phyloP scores from a whole-genome alignment of 2,329 filamentous ascomycete genomes.

The Rhinocladiella mackenziei region DNA sequence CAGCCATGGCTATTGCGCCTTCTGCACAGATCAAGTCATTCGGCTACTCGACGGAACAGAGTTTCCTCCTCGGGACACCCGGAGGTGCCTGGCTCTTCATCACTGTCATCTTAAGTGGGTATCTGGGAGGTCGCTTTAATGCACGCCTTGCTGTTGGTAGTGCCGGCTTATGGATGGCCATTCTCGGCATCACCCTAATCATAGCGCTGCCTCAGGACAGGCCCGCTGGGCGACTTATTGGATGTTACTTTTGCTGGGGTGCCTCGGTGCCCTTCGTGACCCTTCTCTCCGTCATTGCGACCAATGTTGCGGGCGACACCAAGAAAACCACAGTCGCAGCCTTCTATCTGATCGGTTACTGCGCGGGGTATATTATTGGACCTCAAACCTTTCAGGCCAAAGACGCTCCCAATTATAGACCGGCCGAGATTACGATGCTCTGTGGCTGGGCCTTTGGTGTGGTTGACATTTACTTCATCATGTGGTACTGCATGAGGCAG shows the following conservation, averaged over 20 bases:
- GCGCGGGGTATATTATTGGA: conserved; percentile 50
- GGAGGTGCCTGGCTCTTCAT: not conserved
- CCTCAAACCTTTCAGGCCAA: conserved; percentile 53
- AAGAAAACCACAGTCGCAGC: conserved; percentile 54
- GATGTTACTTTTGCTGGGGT: not conserved
- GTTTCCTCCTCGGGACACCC: not conserved
- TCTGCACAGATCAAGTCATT: not conserved
- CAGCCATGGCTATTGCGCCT: too few relatives aligned
- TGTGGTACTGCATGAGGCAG: too few relatives aligned
- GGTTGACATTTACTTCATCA: too few relatives aligned
- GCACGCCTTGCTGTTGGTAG: not conserved
- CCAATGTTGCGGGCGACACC: conserved; percentile 53
- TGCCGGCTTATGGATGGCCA: not conserved
- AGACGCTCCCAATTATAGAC: conserved; percentile 49
- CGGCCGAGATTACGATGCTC: conserved; percentile 52
- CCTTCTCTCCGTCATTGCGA: too few relatives aligned
- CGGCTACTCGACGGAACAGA: not conserved
- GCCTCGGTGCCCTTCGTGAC: too few relatives aligned
- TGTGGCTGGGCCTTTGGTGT: conserved; percentile 53
- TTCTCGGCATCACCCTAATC: not conserved
- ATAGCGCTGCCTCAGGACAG: not conserved
- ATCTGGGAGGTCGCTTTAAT: not conserved
- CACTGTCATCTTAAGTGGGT: not conserved
- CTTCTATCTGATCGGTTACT: conserved; percentile 52
- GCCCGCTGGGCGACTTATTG: not conserved